These are phyloP conservation scores for Coleophoma eucalyptorum DNA, from an alignment of 2,329 filamentous ascomycete species.

Conservation along the genomic window DNA sequence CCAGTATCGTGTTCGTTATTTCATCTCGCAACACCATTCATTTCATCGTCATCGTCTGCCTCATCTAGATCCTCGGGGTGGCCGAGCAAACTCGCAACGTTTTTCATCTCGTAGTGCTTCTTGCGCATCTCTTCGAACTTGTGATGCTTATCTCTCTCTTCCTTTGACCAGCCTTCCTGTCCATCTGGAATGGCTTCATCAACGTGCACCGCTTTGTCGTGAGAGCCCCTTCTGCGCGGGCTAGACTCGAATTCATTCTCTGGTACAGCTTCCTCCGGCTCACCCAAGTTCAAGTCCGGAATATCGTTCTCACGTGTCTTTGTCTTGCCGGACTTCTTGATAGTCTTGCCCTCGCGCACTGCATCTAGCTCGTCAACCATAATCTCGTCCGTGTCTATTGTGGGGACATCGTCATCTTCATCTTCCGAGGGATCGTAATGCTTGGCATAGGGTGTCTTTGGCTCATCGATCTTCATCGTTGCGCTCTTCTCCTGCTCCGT, in stretches of 20 bases:
- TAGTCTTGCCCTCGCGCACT: slow-evolving; percentile 22
- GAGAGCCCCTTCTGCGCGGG: slow-evolving; percentile 19
- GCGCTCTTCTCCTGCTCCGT: slow-evolving; percentile 93
- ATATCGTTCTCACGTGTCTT: slow-evolving; percentile 68
- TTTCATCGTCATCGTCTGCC: slow-evolving; percentile 47
- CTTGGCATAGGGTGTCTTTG: slow-evolving; percentile 93
- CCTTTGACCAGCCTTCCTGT: slow-evolving; percentile 54
- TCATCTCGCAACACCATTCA: slow-evolving; percentile 21
- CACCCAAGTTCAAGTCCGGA: slow-evolving; percentile 85
- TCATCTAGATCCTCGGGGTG: slow-evolving; percentile 65
- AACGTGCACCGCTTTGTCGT: slow-evolving; percentile 79
- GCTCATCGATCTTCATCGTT: slow-evolving; percentile 99
- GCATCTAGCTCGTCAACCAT: slow-evolving; percentile 66
- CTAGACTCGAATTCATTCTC: slow-evolving; percentile 39
- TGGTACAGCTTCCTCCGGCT: slow-evolving; percentile 74
- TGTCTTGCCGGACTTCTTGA: slow-evolving; percentile 9
- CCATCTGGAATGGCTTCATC: slow-evolving; percentile 53
- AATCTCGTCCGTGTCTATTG: slow-evolving; percentile 67
- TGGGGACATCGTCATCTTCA: slow-evolving; percentile 59
- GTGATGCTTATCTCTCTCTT: slow-evolving; percentile 86
- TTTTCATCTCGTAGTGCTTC: slow-evolving; percentile 98
- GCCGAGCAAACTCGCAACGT: slow-evolving; percentile 83
- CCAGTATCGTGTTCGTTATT: background rate
- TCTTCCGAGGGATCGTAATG: slow-evolving; percentile 90
- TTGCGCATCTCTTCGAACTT: slow-evolving; percentile 89